Evolutionary conservation across 2,329 filamentous ascomycete species (phyloP).

Genomic region (Alternaria postmessia): DNA sequence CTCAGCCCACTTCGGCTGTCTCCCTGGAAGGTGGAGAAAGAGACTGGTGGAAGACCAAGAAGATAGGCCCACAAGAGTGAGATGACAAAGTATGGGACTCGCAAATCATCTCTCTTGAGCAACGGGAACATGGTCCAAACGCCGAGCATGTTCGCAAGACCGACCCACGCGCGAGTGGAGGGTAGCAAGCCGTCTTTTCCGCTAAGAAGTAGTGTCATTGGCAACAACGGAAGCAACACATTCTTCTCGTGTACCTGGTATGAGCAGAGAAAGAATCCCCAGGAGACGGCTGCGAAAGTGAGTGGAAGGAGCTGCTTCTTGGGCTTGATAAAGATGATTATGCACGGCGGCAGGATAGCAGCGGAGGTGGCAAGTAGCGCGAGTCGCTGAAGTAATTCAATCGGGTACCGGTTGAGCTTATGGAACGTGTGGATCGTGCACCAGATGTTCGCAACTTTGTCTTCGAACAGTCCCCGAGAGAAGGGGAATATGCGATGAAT

Average conservation of each 20-base stretch:
- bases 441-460: slow-evolving; percentile 99
- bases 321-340: slow-evolving; percentile 80
- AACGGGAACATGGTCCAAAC: slow-evolving; percentile 95
- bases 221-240: slow-evolving; percentile 87
- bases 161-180: slow-evolving; percentile 85
- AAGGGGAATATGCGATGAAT: slow-evolving; percentile 96
- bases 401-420: slow-evolving; percentile 81
- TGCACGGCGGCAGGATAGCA: slow-evolving; percentile 80
- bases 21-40: slow-evolving; percentile 71
- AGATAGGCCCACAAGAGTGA: slow-evolving; percentile 91
- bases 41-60: slow-evolving; percentile 82
- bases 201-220: slow-evolving; percentile 88
- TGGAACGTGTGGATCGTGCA: slow-evolving; percentile 88
- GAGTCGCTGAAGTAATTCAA: slow-evolving; percentile 74
- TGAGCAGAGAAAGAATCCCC: slow-evolving; percentile 97
- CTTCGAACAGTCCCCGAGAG: slow-evolving; percentile 93
- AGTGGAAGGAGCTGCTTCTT: slow-evolving; percentile 79
- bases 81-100: slow-evolving; percentile 84
- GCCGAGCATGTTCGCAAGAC: slow-evolving; percentile 91
- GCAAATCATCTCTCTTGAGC: slow-evolving; percentile 82
- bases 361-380: slow-evolving; percentile 78
- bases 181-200: slow-evolving; percentile 79
- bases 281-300: slow-evolving; percentile 83
- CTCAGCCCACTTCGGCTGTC: slow-evolving; percentile 54
- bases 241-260: slow-evolving; percentile 99